These are phyloP conservation scores for Leccinellum rugosiceps DNA, from an alignment of 768 basidiomycete genomes.

Conservation along the genomic window DNA sequence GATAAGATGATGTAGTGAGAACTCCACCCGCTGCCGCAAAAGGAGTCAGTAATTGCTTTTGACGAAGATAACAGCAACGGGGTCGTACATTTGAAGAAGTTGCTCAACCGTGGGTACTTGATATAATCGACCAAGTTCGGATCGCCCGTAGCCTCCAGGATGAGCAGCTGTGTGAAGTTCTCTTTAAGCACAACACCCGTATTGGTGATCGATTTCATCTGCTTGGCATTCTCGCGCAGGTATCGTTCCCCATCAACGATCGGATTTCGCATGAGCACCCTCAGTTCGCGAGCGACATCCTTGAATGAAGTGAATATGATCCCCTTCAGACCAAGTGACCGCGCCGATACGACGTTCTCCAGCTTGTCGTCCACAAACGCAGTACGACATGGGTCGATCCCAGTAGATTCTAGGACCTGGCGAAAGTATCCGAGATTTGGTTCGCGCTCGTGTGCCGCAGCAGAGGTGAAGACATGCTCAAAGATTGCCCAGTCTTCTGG, in stretches of 20 bases:
- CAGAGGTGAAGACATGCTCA: constrained; percentile 20
- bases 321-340: constrained; percentile 18
- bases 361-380: constrained; percentile 24
- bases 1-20: constrained; percentile 12
- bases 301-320: constrained; percentile 19
- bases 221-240: constrained; percentile 8
- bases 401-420: constrained; percentile 14
- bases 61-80: not conserved
- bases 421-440: constrained; percentile 19
- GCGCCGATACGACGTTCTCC: constrained; percentile 20
- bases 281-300: constrained; percentile 15
- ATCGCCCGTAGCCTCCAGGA: constrained; percentile 17
- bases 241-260: constrained; percentile 15
- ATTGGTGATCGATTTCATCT: constrained; percentile 17
- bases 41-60: not conserved
- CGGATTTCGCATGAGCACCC: constrained; percentile 13
- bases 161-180: constrained; percentile 20
- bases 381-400: constrained; percentile 17
- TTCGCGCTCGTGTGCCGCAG: constrained; percentile 14
- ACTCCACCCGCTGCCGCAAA: not conserved
- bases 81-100: constrained; percentile 18
- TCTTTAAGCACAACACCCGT: constrained; percentile 16
- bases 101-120: constrained; percentile 16
- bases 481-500: constrained; percentile 19
- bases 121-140: constrained; percentile 18